Conservation (phyloP, 768 basidiomycete species). For the Antrodiella citrinella region DNA sequence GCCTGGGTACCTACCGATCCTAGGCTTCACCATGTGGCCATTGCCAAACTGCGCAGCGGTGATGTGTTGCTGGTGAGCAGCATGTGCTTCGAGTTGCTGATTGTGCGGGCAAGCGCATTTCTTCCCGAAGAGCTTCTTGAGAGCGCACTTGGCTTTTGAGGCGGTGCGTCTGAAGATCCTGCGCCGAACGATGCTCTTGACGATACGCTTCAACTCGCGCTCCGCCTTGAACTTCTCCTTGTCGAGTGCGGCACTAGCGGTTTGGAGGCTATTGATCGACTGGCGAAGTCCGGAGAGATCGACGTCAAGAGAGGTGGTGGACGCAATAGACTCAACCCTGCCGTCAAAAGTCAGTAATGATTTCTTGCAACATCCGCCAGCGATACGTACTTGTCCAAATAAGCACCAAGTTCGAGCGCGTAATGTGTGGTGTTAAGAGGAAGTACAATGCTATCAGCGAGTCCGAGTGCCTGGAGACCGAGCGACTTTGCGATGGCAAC, state of each 20-base stretch:
- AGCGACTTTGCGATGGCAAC: constrained; percentile 49
- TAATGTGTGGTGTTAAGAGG: constrained; percentile 69
- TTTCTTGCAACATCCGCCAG: not conserved
- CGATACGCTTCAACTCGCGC: constrained; percentile 37
- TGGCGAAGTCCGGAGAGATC: constrained; percentile 37
- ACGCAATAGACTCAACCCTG: constrained; percentile 24
- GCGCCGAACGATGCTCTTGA: constrained; percentile 24
- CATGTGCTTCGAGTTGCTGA: not conserved
- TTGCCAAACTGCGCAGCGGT: not conserved
- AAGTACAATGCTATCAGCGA: constrained; percentile 47
- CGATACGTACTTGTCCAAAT: constrained; percentile 39
- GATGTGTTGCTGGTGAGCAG: not conserved
- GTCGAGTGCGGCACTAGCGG: constrained; percentile 48
- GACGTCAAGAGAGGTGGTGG: constrained; percentile 17
- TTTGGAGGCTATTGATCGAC: constrained; percentile 39
- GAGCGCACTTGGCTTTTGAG: constrained; percentile 27
- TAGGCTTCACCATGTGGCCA: constrained; percentile 8
- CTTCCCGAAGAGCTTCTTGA: constrained; percentile 34
- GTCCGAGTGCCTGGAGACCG: constrained; percentile 44
- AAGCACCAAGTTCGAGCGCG: constrained; percentile 41
- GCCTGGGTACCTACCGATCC: constrained; percentile 18
- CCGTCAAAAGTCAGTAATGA: not conserved
- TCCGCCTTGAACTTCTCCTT: constrained; percentile 55
- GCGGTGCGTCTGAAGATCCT: constrained; percentile 6
- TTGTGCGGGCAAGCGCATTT: constrained; percentile 14